These are phyloP conservation scores for Curvularia sp. DNA, from an alignment of 2,329 filamentous ascomycete species.

Conservation along the genomic window DNA sequence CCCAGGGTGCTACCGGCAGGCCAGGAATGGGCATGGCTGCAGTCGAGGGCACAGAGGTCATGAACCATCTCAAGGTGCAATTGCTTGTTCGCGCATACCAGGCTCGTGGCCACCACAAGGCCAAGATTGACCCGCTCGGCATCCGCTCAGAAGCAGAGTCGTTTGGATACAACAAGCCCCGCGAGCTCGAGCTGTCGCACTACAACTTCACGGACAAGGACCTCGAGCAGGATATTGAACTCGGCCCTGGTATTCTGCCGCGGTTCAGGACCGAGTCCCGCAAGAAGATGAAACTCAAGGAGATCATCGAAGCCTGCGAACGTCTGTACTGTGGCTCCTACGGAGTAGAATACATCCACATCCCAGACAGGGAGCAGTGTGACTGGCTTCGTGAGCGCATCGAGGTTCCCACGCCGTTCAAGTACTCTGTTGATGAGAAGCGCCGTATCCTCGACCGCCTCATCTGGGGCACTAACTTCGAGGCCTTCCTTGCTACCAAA, in stretches of 20 bases:
- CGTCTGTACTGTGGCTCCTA: slow-evolving; percentile 97
- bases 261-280: slow-evolving; percentile 87
- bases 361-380: slow-evolving; percentile 95
- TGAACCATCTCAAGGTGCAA: slow-evolving; percentile 98
- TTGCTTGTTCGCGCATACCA: slow-evolving; percentile 96
- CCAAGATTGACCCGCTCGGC: slow-evolving; percentile 92
- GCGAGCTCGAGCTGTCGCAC: slow-evolving; percentile 90
- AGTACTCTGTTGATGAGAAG: slow-evolving; percentile 98
- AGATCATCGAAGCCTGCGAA: slow-evolving; percentile 93
- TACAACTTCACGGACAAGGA: slow-evolving; percentile 97
- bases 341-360: slow-evolving; percentile 98
- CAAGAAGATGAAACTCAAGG: slow-evolving; percentile 95
- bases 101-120: slow-evolving; percentile 97
- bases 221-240: slow-evolving; percentile 86
- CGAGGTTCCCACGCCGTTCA: slow-evolving; percentile 93
- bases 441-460: slow-evolving; percentile 94
- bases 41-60: slow-evolving; percentile 79
- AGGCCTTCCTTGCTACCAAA: slow-evolving; percentile 93
- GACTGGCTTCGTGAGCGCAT: slow-evolving; percentile 97
- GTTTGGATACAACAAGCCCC: slow-evolving; percentile 86
- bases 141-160: slow-evolving; percentile 86
- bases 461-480: slow-evolving; percentile 98
- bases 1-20: slow-evolving; percentile 75
- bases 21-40: slow-evolving; percentile 71
- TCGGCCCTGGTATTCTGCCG: slow-evolving; percentile 93